phyloP scores from a whole-genome alignment of 345 rosid species.

The Alliaria petiolata region DNA sequence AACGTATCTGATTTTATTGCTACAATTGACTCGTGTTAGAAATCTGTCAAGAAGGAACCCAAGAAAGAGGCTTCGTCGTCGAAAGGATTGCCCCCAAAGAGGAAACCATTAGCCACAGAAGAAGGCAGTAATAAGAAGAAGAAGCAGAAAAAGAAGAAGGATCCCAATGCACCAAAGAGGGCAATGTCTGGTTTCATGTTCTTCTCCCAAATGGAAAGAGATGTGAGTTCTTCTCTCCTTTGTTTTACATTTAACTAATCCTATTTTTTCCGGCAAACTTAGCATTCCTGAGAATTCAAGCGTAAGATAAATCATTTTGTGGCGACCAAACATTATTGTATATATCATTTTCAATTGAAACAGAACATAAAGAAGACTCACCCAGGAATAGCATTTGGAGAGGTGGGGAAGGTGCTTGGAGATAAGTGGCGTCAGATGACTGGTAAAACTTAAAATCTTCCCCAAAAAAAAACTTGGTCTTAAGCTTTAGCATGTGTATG shows the following conservation, averaged over 20 bases:
- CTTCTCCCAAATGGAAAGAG: slow-evolving; percentile 83
- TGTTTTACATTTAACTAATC: too few relatives aligned
- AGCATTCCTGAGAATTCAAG: neutral
- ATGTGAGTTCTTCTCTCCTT: slow-evolving; percentile 43
- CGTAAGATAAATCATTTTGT: too few relatives aligned
- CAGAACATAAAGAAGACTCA: slow-evolving; percentile 73
- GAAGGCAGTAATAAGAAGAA: slow-evolving; percentile 76
- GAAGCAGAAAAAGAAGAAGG: slow-evolving; percentile 83
- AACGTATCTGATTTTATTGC: neutral
- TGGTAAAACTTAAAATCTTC: slow-evolving; percentile 32
- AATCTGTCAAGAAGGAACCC: slow-evolving; percentile 61
- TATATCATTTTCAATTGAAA: neutral
- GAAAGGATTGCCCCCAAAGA: slow-evolving; percentile 57
- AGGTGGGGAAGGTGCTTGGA: slow-evolving; percentile 58
- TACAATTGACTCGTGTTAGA: slow-evolving; percentile 42
- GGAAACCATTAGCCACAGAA: slow-evolving; percentile 56
- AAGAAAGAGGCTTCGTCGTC: slow-evolving; percentile 60
- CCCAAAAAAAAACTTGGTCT: neutral
- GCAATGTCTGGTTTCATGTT: slow-evolving; percentile 70
- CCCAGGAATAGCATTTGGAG: slow-evolving; percentile 74
- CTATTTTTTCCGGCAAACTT: too few relatives aligned
- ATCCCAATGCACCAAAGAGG: slow-evolving; percentile 93
- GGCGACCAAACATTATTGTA: neutral
- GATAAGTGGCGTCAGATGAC: slow-evolving; percentile 83
- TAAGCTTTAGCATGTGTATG: neutral